phyloP scores from a whole-genome alignment of 805 yeast genomes.

The Hanseniaspora lindneri region DNA sequence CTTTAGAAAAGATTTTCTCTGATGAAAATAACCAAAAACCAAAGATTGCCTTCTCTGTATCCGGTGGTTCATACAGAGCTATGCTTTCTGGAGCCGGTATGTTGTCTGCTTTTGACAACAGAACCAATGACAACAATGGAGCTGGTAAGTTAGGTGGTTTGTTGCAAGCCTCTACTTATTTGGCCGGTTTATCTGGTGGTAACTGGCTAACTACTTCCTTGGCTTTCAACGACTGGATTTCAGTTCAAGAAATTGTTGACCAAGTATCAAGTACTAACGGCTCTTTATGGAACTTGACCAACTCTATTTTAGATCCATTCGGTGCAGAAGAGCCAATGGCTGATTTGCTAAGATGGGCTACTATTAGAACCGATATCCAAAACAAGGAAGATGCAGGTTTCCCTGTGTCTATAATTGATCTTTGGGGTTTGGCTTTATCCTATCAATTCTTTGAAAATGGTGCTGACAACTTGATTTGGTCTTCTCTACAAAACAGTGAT shows the following conservation, averaged over 20 bases:
- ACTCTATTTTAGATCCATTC: slow-evolving; percentile 51
- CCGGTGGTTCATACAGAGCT: slow-evolving; percentile 89
- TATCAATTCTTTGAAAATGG: slow-evolving; percentile 61
- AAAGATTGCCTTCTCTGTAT: slow-evolving; percentile 48
- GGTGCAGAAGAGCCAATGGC: slow-evolving; percentile 45
- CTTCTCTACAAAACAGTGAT: slow-evolving; percentile 48
- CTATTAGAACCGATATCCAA: slow-evolving; percentile 43
- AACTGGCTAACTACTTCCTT: slow-evolving; percentile 69
- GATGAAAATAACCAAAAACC: slow-evolving; percentile 20
- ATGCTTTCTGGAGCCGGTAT: slow-evolving; percentile 80
- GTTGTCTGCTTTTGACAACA: slow-evolving; percentile 63
- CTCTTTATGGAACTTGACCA: slow-evolving; percentile 56
- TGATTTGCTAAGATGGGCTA: slow-evolving; percentile 43
- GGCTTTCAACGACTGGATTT: slow-evolving; percentile 59
- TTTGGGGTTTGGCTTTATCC: slow-evolving; percentile 70
- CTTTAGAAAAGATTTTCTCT: slow-evolving; percentile 21
- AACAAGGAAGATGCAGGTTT: slow-evolving; percentile 50
- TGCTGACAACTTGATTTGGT: slow-evolving; percentile 53
- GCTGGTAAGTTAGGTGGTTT: slow-evolving; percentile 57
- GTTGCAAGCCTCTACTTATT: slow-evolving; percentile 55
- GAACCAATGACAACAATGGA: slow-evolving; percentile 45
- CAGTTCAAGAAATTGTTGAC: slow-evolving; percentile 46
- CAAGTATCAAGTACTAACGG: slow-evolving; percentile 24
- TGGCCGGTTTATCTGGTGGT: slow-evolving; percentile 76
- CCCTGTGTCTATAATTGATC: slow-evolving; percentile 54